Base-by-base conservation (phyloP, 2,329 filamentous ascomycete species). In the Talaromyces sp. region DNA sequence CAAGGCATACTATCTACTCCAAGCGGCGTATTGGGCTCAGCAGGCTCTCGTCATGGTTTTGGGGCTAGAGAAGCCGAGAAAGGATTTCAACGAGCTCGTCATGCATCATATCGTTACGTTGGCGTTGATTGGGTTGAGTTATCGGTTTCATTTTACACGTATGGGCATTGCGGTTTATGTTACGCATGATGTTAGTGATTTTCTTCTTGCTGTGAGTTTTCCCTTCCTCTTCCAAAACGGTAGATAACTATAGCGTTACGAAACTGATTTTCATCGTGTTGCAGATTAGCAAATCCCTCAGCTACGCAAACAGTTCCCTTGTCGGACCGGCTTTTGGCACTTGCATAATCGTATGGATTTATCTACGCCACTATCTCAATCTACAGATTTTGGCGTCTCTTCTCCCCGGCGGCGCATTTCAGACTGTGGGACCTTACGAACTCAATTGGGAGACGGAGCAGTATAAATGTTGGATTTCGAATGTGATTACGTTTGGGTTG, bases 391-490 rank as follows among this genome's bases (percentile, higher is more conserved):
- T 59, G 9, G n/a, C 25, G 21, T 56, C 57, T 37, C 43, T 59
- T 8, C 25, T 56, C 7, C 50, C 39, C 13, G 54, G 54, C 10
- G 54, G 54, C 11, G 57, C 54, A 13, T 59, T 59, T 46, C 57
- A 43, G 39, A 56, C 57, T 2, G 45, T 59, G 8, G 57, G 57
- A 4, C 57, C 57, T 1, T 59, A 59, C 25, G 53, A 55, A 37
- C 53, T 59, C 10, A 33, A 59, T 10, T 59, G 57, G 57, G 57
- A 51, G 31, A 56, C 37, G 22, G 35, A 59, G 11, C 57, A 59
- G 21, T 59, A 59, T 28, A 59, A 59, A 33, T 59, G 57, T 21
- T 59, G 57, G 57, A 59, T 59, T 39, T 59, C 57, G 15, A 55
- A 59, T 17, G 45, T 59, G 3, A 56, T 59, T 19, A 59, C 57